Percentiles rank a stretch among this genome's conserved stretches.
These are phyloP conservation scores for Spiraea crenata DNA, from an alignment of 331 rosid species.

Conservation along the genomic window DNA sequence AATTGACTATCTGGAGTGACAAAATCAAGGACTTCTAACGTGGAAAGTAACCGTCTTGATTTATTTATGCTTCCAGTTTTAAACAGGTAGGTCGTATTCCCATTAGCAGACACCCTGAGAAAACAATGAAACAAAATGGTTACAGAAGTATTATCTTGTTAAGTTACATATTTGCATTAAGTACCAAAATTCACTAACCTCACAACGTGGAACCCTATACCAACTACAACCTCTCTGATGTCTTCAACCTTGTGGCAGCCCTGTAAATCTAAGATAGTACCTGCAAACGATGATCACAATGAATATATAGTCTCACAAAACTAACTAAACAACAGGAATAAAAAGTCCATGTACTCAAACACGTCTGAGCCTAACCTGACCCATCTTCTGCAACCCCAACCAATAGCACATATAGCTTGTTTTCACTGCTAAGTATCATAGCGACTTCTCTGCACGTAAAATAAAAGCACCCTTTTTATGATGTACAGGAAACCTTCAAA, in stretches of 20 bases:
- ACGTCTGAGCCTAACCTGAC: too few relatives aligned
- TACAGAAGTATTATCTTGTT: constrained; percentile 15
- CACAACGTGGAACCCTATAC: constrained; percentile 73
- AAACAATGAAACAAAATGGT: constrained; percentile 26
- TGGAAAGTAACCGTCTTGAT: constrained; percentile 55
- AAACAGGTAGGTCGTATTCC: constrained; percentile 58
- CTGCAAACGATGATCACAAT: constrained; percentile 36
- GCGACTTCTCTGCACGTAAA: constrained; percentile 52
- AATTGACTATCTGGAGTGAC: constrained; percentile 36
- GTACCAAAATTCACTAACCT: constrained; percentile 57
- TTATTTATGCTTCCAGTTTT: constrained; percentile 67
- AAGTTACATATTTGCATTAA: constrained; percentile 17
- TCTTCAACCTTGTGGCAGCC: too few relatives aligned
- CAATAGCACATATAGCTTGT: too few relatives aligned
- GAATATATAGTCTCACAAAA: constrained; percentile 32
- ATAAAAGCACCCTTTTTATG: background rate
- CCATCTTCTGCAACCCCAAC: too few relatives aligned
- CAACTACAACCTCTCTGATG: too few relatives aligned
- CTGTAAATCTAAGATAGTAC: constrained; percentile 34
- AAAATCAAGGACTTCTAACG: constrained; percentile 47
- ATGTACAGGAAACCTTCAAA: background rate
- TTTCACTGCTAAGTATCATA: too few relatives aligned
- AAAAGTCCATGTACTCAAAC: too few relatives aligned
- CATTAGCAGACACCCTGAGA: constrained; percentile 53
- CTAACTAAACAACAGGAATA: too few relatives aligned